Conservation (phyloP, 441 rosid species). For the Erodium trifolium region DNA sequence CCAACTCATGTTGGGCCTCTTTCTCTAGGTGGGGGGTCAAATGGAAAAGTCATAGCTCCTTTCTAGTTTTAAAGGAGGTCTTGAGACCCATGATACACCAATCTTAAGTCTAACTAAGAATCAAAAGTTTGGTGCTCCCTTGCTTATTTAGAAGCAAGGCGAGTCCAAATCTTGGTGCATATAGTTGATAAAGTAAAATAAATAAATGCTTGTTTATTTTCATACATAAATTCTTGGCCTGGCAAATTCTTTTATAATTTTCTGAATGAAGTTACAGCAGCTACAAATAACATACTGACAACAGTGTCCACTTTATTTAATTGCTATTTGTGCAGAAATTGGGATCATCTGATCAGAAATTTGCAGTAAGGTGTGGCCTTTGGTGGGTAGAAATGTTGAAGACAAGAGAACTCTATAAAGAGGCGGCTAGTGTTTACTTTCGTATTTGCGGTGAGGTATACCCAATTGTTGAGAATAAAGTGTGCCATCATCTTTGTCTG, state of each 20-base stretch:
- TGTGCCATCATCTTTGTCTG: constrained; percentile 4
- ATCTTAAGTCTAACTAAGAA: too few species aligned
- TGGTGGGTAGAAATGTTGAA: constrained; percentile 99
- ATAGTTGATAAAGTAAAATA: too few species aligned
- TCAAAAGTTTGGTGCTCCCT: too few species aligned
- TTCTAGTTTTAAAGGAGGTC: too few species aligned
- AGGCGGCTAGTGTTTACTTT: constrained; percentile 90
- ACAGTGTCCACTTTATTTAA: not conserved
- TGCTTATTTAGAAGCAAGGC: too few species aligned
- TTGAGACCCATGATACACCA: too few species aligned
- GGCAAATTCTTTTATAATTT: not conserved
- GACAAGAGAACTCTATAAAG: constrained; percentile 77
- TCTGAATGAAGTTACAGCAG: constrained; percentile 2
- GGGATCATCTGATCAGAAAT: constrained; percentile 70
- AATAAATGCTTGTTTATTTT: not conserved
- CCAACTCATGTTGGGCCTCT: too few species aligned
- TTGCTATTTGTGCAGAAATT: constrained; percentile 48
- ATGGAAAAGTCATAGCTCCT: too few species aligned
- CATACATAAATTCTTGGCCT: not conserved
- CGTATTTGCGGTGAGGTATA: constrained; percentile 92
- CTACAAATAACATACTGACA: constrained; percentile 8
- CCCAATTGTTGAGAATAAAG: constrained; percentile 13
- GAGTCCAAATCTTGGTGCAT: too few species aligned
- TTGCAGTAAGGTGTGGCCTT: constrained; percentile 92
- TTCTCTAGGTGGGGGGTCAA: too few species aligned